A percentile compares a stretch with the other conserved stretches of the same genome.
phyloP scores from a whole-genome alignment of 345 rosid genomes.

The Syzygium aqueum region DNA sequence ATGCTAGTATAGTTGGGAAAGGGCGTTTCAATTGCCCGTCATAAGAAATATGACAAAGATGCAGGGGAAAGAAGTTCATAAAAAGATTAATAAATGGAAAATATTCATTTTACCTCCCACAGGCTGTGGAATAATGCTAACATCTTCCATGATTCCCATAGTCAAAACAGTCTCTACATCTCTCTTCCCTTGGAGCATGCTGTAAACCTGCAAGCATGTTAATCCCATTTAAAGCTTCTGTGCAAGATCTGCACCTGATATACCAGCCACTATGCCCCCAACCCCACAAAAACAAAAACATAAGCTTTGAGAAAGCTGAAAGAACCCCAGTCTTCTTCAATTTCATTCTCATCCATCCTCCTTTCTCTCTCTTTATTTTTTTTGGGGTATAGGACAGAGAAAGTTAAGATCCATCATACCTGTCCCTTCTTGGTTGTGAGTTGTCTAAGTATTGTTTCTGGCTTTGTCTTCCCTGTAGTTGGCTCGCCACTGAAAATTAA shows the following conservation, averaged over 20 bases:
- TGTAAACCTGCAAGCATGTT: constrained; percentile 54
- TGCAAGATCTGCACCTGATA: background rate
- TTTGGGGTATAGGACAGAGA: background rate
- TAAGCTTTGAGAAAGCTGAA: background rate
- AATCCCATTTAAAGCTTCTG: background rate
- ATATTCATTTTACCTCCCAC: constrained; percentile 65
- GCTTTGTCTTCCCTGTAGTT: constrained; percentile 74
- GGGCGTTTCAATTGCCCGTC: background rate
- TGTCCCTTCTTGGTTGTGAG: constrained; percentile 97
- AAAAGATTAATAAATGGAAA: background rate
- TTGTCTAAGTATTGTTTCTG: constrained; percentile 80
- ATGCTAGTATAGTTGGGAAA: background rate
- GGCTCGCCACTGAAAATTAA: constrained; percentile 70
- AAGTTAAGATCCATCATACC: constrained; percentile 21
- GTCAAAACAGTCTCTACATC: constrained; percentile 88
- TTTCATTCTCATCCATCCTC: background rate
- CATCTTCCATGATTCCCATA: constrained; percentile 98
- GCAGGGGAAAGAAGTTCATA: background rate
- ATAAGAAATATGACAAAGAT: background rate
- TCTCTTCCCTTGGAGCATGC: constrained; percentile 93
- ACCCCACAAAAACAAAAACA: background rate
- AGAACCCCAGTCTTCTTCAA: background rate
- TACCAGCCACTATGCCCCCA: background rate
- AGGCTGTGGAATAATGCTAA: constrained; percentile 88
- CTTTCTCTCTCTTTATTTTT: background rate